A percentile compares a stretch with the other conserved stretches of the same genome.
Evolutionary conservation across 2,329 filamentous ascomycete genomes (phyloP).

Genomic region (Ophiostoma ips): DNA sequence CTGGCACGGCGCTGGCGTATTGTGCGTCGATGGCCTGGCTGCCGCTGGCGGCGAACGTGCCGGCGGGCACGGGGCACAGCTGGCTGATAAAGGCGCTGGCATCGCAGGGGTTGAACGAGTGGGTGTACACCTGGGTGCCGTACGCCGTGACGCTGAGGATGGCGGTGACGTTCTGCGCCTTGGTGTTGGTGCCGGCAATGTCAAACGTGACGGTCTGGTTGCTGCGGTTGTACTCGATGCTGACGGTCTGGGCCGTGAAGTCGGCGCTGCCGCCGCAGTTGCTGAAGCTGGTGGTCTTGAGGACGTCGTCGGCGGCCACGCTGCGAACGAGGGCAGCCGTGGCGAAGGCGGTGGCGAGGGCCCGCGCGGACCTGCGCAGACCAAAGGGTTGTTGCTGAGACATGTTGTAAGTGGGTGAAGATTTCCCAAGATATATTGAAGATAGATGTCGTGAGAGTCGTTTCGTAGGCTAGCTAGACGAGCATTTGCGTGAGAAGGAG

Average conservation of each 20-base stretch:
- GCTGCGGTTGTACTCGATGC: slow-evolving; percentile 66
- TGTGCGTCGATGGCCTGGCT: slow-evolving; percentile 55
- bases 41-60: slow-evolving; percentile 60
- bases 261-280: slow-evolving; percentile 46
- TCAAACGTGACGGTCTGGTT: slow-evolving; percentile 67
- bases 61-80: slow-evolving; percentile 77
- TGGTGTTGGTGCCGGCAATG: slow-evolving; percentile 60
- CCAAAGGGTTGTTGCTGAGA: background rate
- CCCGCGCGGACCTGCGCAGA: slow-evolving; percentile 11
- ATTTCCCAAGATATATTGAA: background rate
- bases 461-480: background rate
- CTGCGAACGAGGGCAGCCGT: slow-evolving; percentile 23
- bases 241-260: slow-evolving; percentile 58
- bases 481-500: background rate
- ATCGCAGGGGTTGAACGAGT: slow-evolving; percentile 73
- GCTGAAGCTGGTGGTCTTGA: slow-evolving; percentile 69
- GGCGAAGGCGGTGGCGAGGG: slow-evolving; percentile 12
- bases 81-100: slow-evolving; percentile 49
- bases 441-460: background rate
- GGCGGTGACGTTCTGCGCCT: slow-evolving; percentile 68
- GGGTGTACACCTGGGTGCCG: slow-evolving; percentile 64
- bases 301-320: slow-evolving; percentile 48
- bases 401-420: background rate
- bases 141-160: slow-evolving; percentile 68
- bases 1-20: slow-evolving; percentile 63